Evolutionary conservation across 495 filamentous ascomycete species (phyloP), one percentile per base, ranked within the genome.

Genomic region (Xylaria cubensis): DNA sequence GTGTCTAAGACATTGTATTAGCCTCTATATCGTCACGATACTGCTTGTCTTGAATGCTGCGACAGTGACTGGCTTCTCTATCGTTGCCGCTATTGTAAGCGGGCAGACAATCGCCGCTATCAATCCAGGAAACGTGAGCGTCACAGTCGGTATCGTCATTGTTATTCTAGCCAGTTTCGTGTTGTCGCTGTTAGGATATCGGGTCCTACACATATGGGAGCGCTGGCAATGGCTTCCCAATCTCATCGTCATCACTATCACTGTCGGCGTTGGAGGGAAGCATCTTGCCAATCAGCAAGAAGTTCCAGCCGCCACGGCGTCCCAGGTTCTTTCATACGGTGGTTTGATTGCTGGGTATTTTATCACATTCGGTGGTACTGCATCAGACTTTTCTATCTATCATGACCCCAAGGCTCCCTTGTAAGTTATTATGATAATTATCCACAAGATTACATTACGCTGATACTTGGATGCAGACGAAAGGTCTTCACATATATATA

Each of bases 141-240:
- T 86, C 46, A 82, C 82, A 32, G 81, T 83, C 41, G 84, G 87
- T 39, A 87, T 88, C 72, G 76, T 87, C 69, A 86, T 69, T 26
- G 82, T 82, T 42, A 84, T 85, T 62, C 75, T 87, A 3, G 78
- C 82, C 19, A 83, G 85, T 32, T 81, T 88, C 36, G 76, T 77
- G 6, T 81, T 85, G 9, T 85, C 84, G 0, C 82, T 89, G 64
- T 78, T 86, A 66, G 87, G 87, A 7, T 88, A 87, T 74, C 80
- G 80, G 21, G 80, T 85, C 21, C 76, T 89, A 56, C 87, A 88
- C 63, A 73, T 86, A 26, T 88, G 84, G 75, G 83, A 87, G 75
- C 84, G 87, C 15, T 89, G 84, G 83, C 83, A 83, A 19, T 88
- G 87, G 87, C 85, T 88, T 39, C 86, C 87, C 19, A 85, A 83